Evolutionary conservation across 148 eudicot species (phyloP).

Genomic region (Vaccinium vitisidaea): DNA sequence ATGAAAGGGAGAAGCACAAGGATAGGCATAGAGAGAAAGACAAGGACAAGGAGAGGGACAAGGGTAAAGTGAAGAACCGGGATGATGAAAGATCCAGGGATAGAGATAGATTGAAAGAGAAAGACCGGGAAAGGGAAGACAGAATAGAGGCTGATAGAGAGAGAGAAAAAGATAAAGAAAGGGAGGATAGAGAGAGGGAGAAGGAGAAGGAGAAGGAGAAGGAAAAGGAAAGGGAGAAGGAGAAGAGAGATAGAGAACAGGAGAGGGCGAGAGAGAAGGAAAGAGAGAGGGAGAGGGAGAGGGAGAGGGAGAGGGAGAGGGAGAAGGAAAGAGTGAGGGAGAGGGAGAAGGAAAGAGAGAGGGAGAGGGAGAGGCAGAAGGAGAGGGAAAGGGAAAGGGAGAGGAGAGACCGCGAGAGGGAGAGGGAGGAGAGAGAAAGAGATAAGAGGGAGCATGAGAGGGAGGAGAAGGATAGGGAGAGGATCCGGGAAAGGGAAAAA

Average conservation of each 20-base stretch:
- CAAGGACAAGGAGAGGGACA: slow-evolving; percentile 12
- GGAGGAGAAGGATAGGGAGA: slow-evolving; percentile 23
- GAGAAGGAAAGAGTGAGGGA: slow-evolving; percentile 13
- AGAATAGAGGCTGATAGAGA: slow-evolving; percentile 29
- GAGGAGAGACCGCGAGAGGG: not conserved
- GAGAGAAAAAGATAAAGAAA: slow-evolving; percentile 26
- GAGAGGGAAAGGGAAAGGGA: not conserved
- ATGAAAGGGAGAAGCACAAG: slow-evolving; percentile 33
- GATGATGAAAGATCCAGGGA: slow-evolving; percentile 27
- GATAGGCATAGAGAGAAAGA: slow-evolving; percentile 31
- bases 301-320: slow-evolving; percentile 19
- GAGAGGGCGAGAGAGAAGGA: not conserved
- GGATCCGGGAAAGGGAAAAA: slow-evolving; percentile 38
- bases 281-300: slow-evolving; percentile 12
- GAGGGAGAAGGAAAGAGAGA: not conserved
- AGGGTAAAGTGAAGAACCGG: slow-evolving; percentile 22
- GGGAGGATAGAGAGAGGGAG: slow-evolving; percentile 25
- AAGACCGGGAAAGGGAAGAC: slow-evolving; percentile 8
- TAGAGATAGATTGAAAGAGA: slow-evolving; percentile 23
- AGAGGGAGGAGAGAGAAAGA: slow-evolving; percentile 10
- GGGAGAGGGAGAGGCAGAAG: too few relatives aligned
- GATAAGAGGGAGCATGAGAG: slow-evolving; percentile 7
- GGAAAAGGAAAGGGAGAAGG: slow-evolving; percentile 12
- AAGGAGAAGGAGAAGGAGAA: slow-evolving; percentile 18
- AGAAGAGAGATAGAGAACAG: not conserved